Evolutionary conservation across 305 asterid species (phyloP).

Genomic region (Fraxinus sp.): DNA sequence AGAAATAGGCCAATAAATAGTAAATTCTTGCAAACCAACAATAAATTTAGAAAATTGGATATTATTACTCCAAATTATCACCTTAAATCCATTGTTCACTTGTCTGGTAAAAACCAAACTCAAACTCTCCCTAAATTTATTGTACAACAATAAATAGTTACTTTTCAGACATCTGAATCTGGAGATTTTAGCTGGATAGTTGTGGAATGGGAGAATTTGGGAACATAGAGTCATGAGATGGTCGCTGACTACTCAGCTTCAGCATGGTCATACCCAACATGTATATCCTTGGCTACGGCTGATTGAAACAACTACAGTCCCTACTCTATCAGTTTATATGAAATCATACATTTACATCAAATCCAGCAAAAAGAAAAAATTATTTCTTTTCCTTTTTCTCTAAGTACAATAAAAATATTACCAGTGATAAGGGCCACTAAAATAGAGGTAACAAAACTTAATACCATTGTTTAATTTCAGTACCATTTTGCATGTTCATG

Average conservation of each 20-base stretch:
- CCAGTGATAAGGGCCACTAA: too few species aligned
- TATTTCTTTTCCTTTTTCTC: too few species aligned
- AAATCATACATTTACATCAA: too few species aligned
- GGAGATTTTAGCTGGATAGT: slow-evolving; percentile 33
- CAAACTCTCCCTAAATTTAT: background rate
- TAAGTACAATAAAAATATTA: too few species aligned
- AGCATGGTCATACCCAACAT: slow-evolving; percentile 63
- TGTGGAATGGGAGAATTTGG: slow-evolving; percentile 56
- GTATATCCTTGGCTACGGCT: slow-evolving; percentile 63
- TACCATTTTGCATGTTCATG: too few species aligned
- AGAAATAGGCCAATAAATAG: background rate
- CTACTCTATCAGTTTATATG: slow-evolving; percentile 32
- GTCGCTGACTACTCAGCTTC: slow-evolving; percentile 48
- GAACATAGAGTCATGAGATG: slow-evolving; percentile 55
- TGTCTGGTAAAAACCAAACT: background rate
- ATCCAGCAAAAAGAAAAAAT: too few species aligned
- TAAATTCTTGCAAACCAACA: background rate
- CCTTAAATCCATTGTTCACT: background rate
- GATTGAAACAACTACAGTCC: slow-evolving; percentile 79
- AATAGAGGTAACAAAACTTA: too few species aligned
- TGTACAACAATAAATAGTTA: slow-evolving; percentile 9
- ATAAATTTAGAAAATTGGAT: background rate
- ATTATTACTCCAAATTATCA: background rate
- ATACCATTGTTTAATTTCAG: too few species aligned
- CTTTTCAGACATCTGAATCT: slow-evolving; percentile 6